Percentiles rank a stretch among this genome's conserved stretches.
Conservation (phyloP, 1,284 basidiomycete genomes). For the Apiotrichum montevideense region DNA sequence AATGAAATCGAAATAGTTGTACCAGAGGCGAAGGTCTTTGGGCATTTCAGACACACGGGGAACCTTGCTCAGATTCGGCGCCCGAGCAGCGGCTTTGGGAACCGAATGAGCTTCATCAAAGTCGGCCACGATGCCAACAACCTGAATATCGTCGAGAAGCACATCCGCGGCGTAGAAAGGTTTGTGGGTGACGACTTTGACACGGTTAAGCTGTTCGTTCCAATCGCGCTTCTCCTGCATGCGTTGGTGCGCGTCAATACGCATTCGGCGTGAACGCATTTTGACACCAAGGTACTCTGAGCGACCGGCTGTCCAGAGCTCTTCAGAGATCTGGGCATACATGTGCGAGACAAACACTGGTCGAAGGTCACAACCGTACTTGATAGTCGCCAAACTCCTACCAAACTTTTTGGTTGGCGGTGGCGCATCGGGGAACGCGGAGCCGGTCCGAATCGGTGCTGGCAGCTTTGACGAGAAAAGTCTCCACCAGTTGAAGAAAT, state of each 20-base stretch:
- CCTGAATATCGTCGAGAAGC: conserved; percentile 67
- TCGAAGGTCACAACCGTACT: conserved; percentile 76
- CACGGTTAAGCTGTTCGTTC: conserved; percentile 37
- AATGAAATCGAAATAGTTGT: conserved; percentile 75
- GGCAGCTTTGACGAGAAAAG: conserved; percentile 76
- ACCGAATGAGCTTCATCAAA: conserved; percentile 58
- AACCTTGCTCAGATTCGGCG: background rate
- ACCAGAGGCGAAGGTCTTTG: conserved; percentile 55
- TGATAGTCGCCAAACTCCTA: conserved; percentile 81
- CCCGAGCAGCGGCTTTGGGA: background rate
- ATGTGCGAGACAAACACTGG: conserved; percentile 80
- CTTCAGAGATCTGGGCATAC: conserved; percentile 71
- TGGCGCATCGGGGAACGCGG: conserved; percentile 65
- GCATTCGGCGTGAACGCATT: conserved; percentile 70
- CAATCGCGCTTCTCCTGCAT: conserved; percentile 61
- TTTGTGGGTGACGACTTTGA: conserved; percentile 55
- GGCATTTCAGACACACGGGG: conserved; percentile 30
- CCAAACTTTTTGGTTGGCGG: conserved; percentile 82
- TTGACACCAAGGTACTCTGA: conserved; percentile 71
- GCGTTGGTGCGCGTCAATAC: conserved; percentile 87
- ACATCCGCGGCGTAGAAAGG: conserved; percentile 91
- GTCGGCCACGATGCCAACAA: conserved; percentile 70
- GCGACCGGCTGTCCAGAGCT: conserved; percentile 69
- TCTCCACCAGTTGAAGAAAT: conserved; percentile 88
- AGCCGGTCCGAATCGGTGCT: conserved; percentile 80